Base-by-base conservation (phyloP, 1,284 basidiomycete species). In the Cutaneotrichosporon cavernicola region DNA sequence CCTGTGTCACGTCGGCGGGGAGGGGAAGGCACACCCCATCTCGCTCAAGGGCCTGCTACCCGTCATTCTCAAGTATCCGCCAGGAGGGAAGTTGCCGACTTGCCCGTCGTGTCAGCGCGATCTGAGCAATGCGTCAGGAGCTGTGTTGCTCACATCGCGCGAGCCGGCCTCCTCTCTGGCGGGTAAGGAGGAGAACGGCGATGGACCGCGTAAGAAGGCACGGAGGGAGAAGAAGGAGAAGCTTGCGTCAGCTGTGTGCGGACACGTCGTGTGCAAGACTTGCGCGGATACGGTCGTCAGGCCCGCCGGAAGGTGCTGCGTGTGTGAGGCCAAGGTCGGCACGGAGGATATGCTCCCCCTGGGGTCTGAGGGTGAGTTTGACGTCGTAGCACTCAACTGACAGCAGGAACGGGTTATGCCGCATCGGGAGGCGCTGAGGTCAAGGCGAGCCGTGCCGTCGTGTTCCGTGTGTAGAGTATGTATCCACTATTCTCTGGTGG, bases 91-190 rank as follows among this genome's bases (percentile, higher is more conserved):
- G 18, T 86, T 72, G 65, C 84, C 89, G 1, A 89, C 92, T 75
- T 97, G 93, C 70, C 92, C 92, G 0, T 90, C 89, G 21, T 97
- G 95, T 81, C 91, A 92, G 75, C 90, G 90, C 77, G 84, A 84
- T 50, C 81, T 97, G 43, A 91, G 90, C 1, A 96, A 95, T 74
- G 89, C 86, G 63, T 84, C 85, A 21, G 82, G 88, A 86, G 86
- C 76, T 69, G 89, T 95, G 73, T 70, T 91, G 83, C 60, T 69
- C 38, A 69, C 71, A 2, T 74, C 76, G 9, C 67, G 69, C 34
- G 62, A 66, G 59, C 68, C 70, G 4, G 66, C 66, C 4, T 46
- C 49, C 2, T 34, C 62, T 3, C 49, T 30, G 2, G 51, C 61
- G n/a, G 60, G 50, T 47, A 60, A 43, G 38, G 72, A 73, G 58